Evolutionary conservation across 164 flowering plant genomes (phyloP), one percentile per base, ranked within the genome.

Genomic region (Dillenia turbinata): DNA sequence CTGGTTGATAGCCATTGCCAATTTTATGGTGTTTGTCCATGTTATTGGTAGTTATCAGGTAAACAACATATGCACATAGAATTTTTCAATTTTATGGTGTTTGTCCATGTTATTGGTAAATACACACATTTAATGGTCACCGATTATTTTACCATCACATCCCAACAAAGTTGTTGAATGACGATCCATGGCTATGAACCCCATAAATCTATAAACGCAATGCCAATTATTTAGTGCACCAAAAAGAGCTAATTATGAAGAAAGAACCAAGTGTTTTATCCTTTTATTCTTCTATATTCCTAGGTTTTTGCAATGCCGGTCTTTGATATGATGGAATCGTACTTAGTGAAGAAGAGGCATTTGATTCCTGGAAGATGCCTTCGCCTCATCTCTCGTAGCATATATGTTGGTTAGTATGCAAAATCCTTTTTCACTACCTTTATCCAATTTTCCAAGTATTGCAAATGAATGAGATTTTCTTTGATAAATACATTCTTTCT

Each of bases 1-100:
- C 11, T 74, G 83, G 80, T 78, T 79, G 10, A 71, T 79, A 45
- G 74, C 76, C 0, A 11, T 44, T 9, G 83, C 79, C 2, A 77
- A 79, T 22, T 1, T 73, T 1, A 58, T 76, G 67, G 79, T 79
- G 9, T 60, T 79, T 10, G 2, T 78, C 11, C 83, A 79, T 63
- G 83, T 76, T 11, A 7, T 79, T 0, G 80, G 83, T 49, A 74
- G 78, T 51, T 76, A 77, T 54, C 80, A 79, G 80, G 77, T 76
- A 59, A 45, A 10, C 11, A 8, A 2, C 1, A 12, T 55, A 5
- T 33, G 58, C 13, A 16, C 10, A n/a, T 14, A 13, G 12, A 56
- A 43, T 50, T 16, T 13, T 13, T 11, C n/a, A 46, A 0, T 26
- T 26, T 40, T 9, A 13, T 40, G 17, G 59, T 56, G 14, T 24